Base-by-base conservation (phyloP, 2,329 filamentous ascomycete genomes). In the Penicillium sp. region DNA sequence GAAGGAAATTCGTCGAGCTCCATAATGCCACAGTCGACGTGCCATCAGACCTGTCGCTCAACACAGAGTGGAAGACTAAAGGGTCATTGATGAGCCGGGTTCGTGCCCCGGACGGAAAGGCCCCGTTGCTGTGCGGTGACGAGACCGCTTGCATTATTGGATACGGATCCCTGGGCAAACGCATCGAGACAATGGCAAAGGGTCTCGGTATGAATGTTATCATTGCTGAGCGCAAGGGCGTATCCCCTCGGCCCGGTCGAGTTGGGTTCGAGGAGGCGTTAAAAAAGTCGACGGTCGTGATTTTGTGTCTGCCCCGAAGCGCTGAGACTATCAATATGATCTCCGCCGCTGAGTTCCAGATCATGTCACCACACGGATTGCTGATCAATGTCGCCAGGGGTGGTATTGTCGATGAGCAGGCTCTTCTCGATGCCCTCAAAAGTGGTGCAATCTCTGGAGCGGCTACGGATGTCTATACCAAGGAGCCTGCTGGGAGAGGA, bases 121-220 rank as follows among this genome's bases (percentile, higher is more conserved):
- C 75, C 18, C 77, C 79, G 27, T 61, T 79, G 56, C 74, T 74
- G 1, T 79, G 76, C 63, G 64, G 65, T 14, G 78, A 81, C 54
- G 80, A 82, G 66, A 72, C 73, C 2, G 56, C 81, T 57, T 79
- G 77, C 0, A 72, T 83, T 47, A 63, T 83, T 48, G 80, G 80
- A 0, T 81, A 80, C 61, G 81, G 81, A 4, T 72, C 72, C 2
- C 60, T 82, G 22, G 80, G 79, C n/a, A 57, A 56, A 42, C 48
- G 51, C 5, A 54, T 59, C 39, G 43, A 49, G 34, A 62, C 58
- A 14, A 60, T 82, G 22, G 74, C 70, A 16, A 65, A 63, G 44
- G 75, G 72, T 6, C 64, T 82, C 45, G 78, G 78, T 13, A 82
- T 81, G 77, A 67, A 72, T 34, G 76, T 82, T 21, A 62, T 81